Percentiles rank a stretch among this genome's conserved stretches.
phyloP scores from a whole-genome alignment of 2,329 filamentous ascomycete species.

The Nannizziopsis arthrosporioides region DNA sequence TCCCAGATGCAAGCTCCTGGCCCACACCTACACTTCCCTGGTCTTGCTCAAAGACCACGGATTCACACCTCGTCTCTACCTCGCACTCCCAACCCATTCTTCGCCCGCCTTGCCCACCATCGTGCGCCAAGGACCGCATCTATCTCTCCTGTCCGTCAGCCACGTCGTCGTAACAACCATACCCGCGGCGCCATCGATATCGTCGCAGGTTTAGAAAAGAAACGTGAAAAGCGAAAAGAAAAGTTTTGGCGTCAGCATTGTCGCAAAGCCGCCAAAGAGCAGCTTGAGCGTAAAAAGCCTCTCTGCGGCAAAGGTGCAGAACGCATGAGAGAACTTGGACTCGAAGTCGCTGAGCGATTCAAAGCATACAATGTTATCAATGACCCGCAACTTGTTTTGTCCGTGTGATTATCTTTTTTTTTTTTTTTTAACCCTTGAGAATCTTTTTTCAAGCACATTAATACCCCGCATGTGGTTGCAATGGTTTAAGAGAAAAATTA shows the following conservation, averaged over 20 bases:
- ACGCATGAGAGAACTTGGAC: constrained; percentile 82
- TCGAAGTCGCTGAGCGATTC: constrained; percentile 77
- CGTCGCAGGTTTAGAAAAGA: constrained; percentile 88
- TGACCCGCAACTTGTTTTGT: constrained; percentile 56
- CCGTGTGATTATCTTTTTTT: constrained; percentile 40
- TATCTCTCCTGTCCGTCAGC: constrained; percentile 10
- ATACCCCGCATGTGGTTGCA: too few relatives aligned
- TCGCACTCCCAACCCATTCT: constrained; percentile 61
- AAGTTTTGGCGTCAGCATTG: constrained; percentile 86
- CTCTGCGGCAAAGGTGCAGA: constrained; percentile 79
- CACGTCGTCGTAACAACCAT: constrained; percentile 44
- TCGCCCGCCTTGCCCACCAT: constrained; percentile 26
- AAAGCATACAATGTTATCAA: constrained; percentile 48
- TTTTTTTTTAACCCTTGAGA: background rate
- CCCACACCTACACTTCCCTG: constrained; percentile 42
- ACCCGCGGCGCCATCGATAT: constrained; percentile 93
- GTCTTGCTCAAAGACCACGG: constrained; percentile 51
- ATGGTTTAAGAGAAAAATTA: background rate
- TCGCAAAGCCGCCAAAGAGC: constrained; percentile 61
- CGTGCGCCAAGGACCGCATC: constrained; percentile 24
- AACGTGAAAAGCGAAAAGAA: constrained; percentile 82
- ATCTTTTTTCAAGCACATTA: too few relatives aligned
- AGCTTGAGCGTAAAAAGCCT: constrained; percentile 52
- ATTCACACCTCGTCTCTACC: constrained; percentile 80
- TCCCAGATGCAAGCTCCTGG: constrained; percentile 34